Percentiles rank a stretch among this genome's conserved stretches.
Conservation (phyloP, 768 basidiomycete genomes). For the Termitomyces sp. region DNA sequence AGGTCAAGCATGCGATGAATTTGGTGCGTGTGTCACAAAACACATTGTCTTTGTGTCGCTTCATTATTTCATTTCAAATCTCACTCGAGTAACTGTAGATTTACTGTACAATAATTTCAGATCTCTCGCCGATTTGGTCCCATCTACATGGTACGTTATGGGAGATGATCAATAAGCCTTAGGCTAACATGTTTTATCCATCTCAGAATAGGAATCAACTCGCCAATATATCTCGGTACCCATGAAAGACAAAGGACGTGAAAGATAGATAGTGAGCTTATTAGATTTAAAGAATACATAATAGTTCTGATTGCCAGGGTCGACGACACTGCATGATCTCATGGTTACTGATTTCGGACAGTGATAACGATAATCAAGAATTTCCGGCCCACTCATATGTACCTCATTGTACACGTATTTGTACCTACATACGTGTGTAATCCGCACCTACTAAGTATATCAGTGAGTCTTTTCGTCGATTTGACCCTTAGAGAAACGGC, state of each 20-base stretch:
- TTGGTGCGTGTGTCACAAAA: neutral
- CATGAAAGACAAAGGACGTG: neutral
- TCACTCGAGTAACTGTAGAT: neutral
- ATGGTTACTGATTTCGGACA: neutral
- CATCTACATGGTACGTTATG: neutral
- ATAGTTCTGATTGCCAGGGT: neutral
- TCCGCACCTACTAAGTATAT: neutral
- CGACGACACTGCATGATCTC: neutral
- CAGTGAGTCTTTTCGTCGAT: neutral
- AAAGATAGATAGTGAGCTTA: neutral
- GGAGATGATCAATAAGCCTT: neutral
- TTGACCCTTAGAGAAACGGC: neutral
- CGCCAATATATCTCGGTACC: neutral
- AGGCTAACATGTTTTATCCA: neutral
- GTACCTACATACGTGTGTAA: neutral
- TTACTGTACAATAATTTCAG: neutral
- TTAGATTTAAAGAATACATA: too few species aligned
- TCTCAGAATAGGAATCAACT: neutral
- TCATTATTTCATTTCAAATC: neutral
- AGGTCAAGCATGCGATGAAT: constrained; percentile 8
- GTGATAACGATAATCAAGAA: neutral
- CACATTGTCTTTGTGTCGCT: neutral
- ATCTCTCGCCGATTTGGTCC: neutral
- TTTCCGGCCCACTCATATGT: neutral
- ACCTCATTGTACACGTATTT: neutral